Conservation (phyloP, 208 protist genomes). For the Strigomonas galati region DNA sequence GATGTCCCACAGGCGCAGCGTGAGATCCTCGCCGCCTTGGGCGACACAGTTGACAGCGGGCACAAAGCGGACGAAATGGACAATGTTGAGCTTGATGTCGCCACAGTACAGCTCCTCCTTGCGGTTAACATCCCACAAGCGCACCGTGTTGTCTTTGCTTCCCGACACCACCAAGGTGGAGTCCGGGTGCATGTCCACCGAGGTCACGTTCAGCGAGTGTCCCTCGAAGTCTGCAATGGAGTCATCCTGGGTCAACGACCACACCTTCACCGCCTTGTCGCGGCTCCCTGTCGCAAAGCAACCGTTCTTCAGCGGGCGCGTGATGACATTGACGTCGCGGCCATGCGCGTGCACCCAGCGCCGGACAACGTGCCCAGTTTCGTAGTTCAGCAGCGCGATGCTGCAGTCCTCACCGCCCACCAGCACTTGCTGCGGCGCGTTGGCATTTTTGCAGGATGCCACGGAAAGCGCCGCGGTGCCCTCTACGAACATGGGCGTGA, state of each 20-base stretch:
- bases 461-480: conserved; percentile 39
- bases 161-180: conserved; percentile 45
- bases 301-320: conserved; percentile 36
- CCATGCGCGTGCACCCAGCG: conserved; percentile 53
- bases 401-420: conserved; percentile 54
- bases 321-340: conserved; percentile 57
- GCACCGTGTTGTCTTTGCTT: conserved; percentile 79
- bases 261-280: conserved; percentile 66
- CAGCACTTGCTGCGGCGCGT: conserved; percentile 46
- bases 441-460: conserved; percentile 45
- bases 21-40: conserved; percentile 68
- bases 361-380: conserved; percentile 54
- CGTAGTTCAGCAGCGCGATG: conserved; percentile 57
- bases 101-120: conserved; percentile 52
- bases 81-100: conserved; percentile 72
- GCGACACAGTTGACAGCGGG: conserved; percentile 55
- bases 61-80: conserved; percentile 67
- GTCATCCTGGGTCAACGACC: conserved; percentile 40
- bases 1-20: conserved; percentile 68
- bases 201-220: conserved; percentile 61
- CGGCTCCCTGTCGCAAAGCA: conserved; percentile 54
- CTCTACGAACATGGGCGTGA: conserved; percentile 38
- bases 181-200: conserved; percentile 33
- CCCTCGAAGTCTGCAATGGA: conserved; percentile 37
- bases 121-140: conserved; percentile 61